These are phyloP conservation scores for Balakata baccata DNA, from an alignment of 345 rosid genomes.

Conservation along the genomic window DNA sequence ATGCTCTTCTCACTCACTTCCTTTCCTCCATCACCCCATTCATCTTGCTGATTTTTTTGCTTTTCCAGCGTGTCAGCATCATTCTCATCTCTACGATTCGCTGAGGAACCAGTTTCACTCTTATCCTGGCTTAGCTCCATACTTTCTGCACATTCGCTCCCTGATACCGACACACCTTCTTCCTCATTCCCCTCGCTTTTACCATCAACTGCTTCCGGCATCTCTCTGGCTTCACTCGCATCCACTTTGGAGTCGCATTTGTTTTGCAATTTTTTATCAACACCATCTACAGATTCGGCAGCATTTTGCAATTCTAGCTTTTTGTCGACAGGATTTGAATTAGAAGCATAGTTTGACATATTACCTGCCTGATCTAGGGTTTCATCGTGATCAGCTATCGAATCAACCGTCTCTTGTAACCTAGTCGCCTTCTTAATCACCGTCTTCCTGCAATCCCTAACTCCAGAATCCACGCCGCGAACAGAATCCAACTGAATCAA, in stretches of 20 bases:
- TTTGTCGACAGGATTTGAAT: too few species aligned
- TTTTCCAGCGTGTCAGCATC: not conserved
- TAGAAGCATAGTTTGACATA: not conserved
- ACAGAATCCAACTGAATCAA: conserved; percentile 54
- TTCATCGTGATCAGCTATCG: conserved; percentile 21
- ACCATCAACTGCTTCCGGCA: not conserved
- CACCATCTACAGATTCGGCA: too few species aligned
- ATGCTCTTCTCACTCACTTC: conserved; percentile 22
- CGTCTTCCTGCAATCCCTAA: conserved; percentile 52
- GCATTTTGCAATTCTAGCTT: too few species aligned
- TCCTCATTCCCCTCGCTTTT: not conserved
- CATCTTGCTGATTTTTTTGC: not conserved
- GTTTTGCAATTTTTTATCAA: not conserved
- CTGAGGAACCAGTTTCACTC: conserved; percentile 25
- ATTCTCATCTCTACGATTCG: not conserved
- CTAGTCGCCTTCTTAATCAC: conserved; percentile 50
- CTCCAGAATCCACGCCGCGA: conserved; percentile 49
- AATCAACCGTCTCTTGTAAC: conserved; percentile 55
- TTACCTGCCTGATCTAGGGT: not conserved
- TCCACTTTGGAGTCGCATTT: not conserved
- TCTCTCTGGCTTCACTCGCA: conserved; percentile 3
- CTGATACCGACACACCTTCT: not conserved
- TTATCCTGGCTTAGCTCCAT: conserved; percentile 6
- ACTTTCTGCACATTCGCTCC: not conserved
- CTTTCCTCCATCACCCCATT: not conserved